Base-by-base conservation (phyloP, 352 stramenopile species). In the Phytophthora capsici region DNA sequence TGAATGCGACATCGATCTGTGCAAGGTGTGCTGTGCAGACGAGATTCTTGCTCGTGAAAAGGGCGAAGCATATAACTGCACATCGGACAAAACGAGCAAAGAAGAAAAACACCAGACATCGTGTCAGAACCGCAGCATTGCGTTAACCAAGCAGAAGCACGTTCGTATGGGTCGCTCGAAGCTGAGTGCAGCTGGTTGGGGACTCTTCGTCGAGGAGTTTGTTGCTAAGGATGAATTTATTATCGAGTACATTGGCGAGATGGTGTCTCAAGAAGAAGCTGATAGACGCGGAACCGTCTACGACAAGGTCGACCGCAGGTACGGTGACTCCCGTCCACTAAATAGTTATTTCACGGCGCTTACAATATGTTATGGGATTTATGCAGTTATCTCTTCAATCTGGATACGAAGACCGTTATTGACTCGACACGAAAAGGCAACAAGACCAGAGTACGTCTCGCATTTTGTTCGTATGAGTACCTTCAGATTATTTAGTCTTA, bases 401-500 rank as follows among this genome's bases (percentile, higher is more conserved):
- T 98, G 54, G 94, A 95, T 68, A 90, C 82, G 5, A 96, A 98
- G 36, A 91, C 81, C 43, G 88, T 96, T 37, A 80, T 99, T 13
- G 96, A 99, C 73, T 95, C 95, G 23, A 96, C 91, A 12, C 81
- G 89, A 19, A 97, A 98, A 58, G 96, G 96, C 14, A 99, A 98
- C 82, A 98, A 98, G 73, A 95, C 89, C 4, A 76, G 93, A 70
- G 85, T 91, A 74, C 56, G 78, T 71, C 6, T 28, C 32, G 22
- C 3, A 9, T 25, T n/a, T 13, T 30, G 6, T 52, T 45, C 40
- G 6, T 3, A 34, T 13, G 20, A 23, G 8, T 30, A 44, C 3
- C 17, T 8, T 41, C 12, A 2, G 7, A 25, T 43, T 14, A 58
- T 47, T 16, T 59, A 41, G 44, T 23, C 25, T 45, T 19, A 26